A percentile compares a stretch with the other conserved stretches of the same genome.
phyloP scores from a whole-genome alignment of 2,329 filamentous ascomycete species.

The Cordyceps cicadae region DNA sequence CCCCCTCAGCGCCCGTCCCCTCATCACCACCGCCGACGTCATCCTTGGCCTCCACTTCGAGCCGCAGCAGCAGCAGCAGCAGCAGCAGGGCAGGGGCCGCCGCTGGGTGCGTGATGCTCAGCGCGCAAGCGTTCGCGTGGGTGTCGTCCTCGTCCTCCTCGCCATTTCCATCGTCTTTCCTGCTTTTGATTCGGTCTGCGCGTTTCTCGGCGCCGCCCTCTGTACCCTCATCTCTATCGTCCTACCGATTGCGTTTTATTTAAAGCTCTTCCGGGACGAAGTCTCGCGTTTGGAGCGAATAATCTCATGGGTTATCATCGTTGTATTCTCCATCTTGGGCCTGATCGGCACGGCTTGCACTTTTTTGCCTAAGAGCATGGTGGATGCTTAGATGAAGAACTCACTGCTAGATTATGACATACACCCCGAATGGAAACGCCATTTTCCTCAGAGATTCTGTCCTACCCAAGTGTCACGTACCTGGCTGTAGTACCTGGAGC shows the following conservation, averaged over 20 bases:
- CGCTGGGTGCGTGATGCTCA: not conserved
- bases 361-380: conserved; percentile 70
- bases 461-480: not conserved
- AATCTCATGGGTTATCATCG: conserved; percentile 60
- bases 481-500: not conserved
- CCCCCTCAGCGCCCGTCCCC: conserved; percentile 81
- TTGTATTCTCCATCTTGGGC: conserved; percentile 61
- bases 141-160: conserved; percentile 64
- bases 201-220: conserved; percentile 77
- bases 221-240: conserved; percentile 95
- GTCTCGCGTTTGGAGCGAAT: conserved; percentile 55
- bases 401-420: not conserved
- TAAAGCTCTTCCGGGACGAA: conserved; percentile 77
- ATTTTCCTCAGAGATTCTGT: not conserved
- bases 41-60: conserved; percentile 61
- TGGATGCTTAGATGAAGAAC: conserved; percentile 37
- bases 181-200: conserved; percentile 83
- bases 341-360: conserved; percentile 77
- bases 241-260: conserved; percentile 76
- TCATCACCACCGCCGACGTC: conserved; percentile 77
- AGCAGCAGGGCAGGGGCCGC: conserved; percentile 30
- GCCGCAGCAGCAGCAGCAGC: conserved; percentile 20
- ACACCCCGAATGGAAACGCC: too few relatives aligned
- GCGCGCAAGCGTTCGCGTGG: conserved; percentile 55
- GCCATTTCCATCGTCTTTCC: conserved; percentile 62